Evolutionary conservation across 495 filamentous ascomycete species (phyloP).

Genomic region (Recurvomyces mirabilis): DNA sequence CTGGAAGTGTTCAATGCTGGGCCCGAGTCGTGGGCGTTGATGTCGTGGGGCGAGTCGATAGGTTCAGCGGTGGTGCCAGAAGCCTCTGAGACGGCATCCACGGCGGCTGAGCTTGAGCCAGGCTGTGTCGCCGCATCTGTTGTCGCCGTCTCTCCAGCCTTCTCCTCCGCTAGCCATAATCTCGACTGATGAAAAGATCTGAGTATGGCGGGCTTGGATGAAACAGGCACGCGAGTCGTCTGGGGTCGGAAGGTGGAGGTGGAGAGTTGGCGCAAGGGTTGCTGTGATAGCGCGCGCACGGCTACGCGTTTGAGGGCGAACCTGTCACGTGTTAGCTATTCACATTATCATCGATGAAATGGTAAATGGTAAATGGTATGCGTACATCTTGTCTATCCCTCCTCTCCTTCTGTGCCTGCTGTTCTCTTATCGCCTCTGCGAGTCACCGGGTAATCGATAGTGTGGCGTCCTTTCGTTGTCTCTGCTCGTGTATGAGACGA

Average conservation of each 20-base stretch:
- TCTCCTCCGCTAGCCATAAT: conserved; percentile 13
- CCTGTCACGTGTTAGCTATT: conserved; percentile 28
- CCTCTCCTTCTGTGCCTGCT: neutral
- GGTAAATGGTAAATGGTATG: neutral
- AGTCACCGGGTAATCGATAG: too few species aligned
- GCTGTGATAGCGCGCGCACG: conserved; percentile 35
- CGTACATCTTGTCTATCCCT: neutral
- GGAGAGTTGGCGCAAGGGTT: conserved; percentile 6
- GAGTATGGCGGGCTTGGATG: neutral
- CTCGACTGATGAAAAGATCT: conserved; percentile 16
- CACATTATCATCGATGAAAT: too few species aligned
- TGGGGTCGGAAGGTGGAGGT: neutral
- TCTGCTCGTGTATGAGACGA: too few species aligned
- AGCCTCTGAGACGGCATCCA: conserved; percentile 12
- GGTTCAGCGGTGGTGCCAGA: conserved; percentile 5
- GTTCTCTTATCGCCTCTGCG: neutral
- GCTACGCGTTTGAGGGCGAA: conserved; percentile 46
- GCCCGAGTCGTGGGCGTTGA: neutral
- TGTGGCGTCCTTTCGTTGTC: too few species aligned
- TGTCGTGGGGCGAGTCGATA: too few species aligned
- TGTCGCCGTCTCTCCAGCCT: conserved; percentile 8
- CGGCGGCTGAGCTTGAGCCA: neutral
- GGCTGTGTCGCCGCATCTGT: conserved; percentile 1
- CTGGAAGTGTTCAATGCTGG: conserved; percentile 9
- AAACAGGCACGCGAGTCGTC: conserved; percentile 1